phyloP scores from a whole-genome alignment of 2,329 filamentous ascomycete species.

The Colletotrichum sp. region DNA sequence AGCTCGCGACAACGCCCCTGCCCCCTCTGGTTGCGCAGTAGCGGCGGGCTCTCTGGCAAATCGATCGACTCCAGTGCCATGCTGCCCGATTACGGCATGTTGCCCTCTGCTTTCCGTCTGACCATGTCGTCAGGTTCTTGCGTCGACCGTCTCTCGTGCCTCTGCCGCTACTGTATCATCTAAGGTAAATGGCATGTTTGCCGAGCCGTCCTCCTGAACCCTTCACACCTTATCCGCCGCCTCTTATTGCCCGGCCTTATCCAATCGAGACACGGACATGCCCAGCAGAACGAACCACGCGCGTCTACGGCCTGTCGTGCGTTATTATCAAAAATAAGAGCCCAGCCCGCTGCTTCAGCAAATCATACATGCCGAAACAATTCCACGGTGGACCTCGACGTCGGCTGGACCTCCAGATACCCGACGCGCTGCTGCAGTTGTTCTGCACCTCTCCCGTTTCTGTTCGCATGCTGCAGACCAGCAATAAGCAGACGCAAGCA shows the following conservation, averaged over 20 bases:
- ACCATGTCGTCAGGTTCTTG: neutral
- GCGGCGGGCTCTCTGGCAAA: neutral
- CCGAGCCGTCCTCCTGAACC: neutral
- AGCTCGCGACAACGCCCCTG: conserved; percentile 7
- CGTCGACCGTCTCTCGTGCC: neutral
- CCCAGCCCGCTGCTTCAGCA: neutral
- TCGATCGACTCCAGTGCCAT: conserved; percentile 11
- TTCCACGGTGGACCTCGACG: neutral
- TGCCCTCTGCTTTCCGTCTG: neutral
- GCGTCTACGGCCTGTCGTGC: neutral
- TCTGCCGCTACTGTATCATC: conserved; percentile 4
- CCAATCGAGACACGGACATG: neutral
- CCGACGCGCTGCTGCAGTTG: conserved; percentile 11
- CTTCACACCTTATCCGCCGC: neutral
- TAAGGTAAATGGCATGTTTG: neutral
- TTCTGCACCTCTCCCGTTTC: conserved; percentile 4
- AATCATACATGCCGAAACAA: neutral
- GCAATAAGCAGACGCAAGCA: conserved; percentile 14
- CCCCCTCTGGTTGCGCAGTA: neutral
- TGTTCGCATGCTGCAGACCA: conserved; percentile 12
- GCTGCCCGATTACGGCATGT: neutral
- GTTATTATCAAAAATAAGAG: conserved; percentile 2
- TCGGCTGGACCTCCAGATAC: conserved; percentile 4
- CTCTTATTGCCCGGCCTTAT: neutral
- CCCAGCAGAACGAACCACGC: neutral